Evolutionary conservation across 2,329 filamentous ascomycete genomes (phyloP), one percentile per base, ranked within the genome.

Genomic region (Malbranchea cinnamomea): DNA sequence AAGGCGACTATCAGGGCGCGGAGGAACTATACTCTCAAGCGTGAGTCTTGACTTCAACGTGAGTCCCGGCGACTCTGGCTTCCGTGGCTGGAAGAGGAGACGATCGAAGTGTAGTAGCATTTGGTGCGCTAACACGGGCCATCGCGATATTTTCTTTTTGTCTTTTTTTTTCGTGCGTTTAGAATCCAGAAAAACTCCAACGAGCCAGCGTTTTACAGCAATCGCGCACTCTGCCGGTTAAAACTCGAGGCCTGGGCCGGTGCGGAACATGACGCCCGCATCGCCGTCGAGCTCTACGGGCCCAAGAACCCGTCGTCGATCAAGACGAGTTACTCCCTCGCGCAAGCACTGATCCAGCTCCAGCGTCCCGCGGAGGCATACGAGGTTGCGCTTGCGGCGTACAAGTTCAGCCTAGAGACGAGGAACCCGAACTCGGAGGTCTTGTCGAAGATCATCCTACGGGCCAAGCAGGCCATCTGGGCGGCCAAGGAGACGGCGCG

Each of bases 381-480:
- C 9, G 55, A 63, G 1, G 72, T 71, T 34, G 82, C 80, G 1
- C 60, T 76, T 14, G 65, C 59, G 21, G 87, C 87, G 6, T 91
- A 93, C 54, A 58, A 69, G 3, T 56, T 78, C 4, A 84, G 78
- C 51, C 61, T 74, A 11, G 57, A 59, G 13, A 64, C 60, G 12
- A 67, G 71, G 46, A 78, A 75, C 47, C 71, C 68, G 36, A 78
- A 76, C 21, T 68, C 87, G 0, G 63, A 70, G 13, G 68, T 74
- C 13, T 71, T 93, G 25, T 84, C 79, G 0, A 62, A 65, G 10
- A 68, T 79, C 10, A 80, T 94, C 0, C 61, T 93, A 13, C 65
- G 67, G 34, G 83, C 81, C 46, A 92, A 91, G 55, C 87, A 87
- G 54, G 75, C 76, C 39, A 72, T 80, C 22, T 95, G 89, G 82